These are phyloP conservation scores for Pseudogymnoascus sp. DNA, from an alignment of 2,329 filamentous ascomycete genomes.

Conservation along the genomic window DNA sequence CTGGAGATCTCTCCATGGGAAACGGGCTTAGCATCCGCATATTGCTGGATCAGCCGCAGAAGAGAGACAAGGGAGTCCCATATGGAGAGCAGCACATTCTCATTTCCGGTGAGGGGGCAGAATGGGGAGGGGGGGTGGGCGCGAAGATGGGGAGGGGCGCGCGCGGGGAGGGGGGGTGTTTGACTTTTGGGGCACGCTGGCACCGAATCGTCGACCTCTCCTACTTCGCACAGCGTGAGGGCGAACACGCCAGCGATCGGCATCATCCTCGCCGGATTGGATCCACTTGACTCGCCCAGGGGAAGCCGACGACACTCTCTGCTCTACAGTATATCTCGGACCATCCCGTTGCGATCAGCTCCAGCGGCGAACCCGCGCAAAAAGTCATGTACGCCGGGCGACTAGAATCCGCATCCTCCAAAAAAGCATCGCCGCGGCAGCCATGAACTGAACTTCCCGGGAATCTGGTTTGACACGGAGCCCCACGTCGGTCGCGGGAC, in stretches of 20 bases:
- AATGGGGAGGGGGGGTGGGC: background rate
- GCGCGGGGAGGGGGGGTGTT: background rate
- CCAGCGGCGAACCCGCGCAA: background rate
- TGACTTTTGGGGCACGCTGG: background rate
- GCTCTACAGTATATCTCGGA: background rate
- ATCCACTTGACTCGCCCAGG: background rate
- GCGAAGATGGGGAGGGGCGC: background rate
- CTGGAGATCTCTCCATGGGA: slow-evolving; percentile 6
- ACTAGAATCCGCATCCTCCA: background rate
- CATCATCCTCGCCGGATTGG: background rate
- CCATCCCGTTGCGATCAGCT: background rate
- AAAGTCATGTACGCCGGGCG: background rate
- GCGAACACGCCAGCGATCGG: background rate
- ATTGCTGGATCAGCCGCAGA: slow-evolving; percentile 5
- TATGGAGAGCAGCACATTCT: slow-evolving; percentile 5
- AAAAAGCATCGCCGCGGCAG: background rate
- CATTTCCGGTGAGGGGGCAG: slow-evolving; percentile 4
- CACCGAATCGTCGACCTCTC: background rate
- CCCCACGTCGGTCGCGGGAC: background rate
- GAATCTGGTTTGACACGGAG: background rate
- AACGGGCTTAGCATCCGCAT: slow-evolving; percentile 6
- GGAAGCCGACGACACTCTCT: background rate
- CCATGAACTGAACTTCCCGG: background rate
- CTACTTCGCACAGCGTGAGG: background rate
- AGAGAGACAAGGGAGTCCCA: slow-evolving; percentile 6